phyloP scores from a whole-genome alignment of 305 asterid genomes.

The Fraxinus baroniana region DNA sequence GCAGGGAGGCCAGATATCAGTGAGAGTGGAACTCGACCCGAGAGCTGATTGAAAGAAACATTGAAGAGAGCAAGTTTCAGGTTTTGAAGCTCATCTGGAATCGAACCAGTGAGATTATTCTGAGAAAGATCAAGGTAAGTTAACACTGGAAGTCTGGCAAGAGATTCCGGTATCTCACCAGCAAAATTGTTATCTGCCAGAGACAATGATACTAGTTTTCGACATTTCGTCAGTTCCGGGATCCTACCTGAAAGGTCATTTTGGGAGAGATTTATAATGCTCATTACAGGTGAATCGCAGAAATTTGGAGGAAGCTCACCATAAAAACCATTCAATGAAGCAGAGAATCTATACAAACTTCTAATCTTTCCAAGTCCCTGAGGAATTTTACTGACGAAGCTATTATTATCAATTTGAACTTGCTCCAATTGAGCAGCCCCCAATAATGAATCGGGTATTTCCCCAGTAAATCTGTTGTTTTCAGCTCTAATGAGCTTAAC shows the following conservation, averaged over 20 bases:
- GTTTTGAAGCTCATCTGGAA: constrained; percentile 65
- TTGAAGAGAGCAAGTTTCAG: constrained; percentile 83
- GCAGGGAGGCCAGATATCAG: constrained; percentile 79
- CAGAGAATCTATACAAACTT: constrained; percentile 75
- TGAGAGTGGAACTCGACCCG: constrained; percentile 63
- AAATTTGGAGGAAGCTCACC: constrained; percentile 80
- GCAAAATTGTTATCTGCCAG: constrained; percentile 60
- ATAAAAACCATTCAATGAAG: constrained; percentile 56
- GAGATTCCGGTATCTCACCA: constrained; percentile 68
- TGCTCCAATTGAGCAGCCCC: constrained; percentile 62
- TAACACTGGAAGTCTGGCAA: constrained; percentile 67
- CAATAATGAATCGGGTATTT: constrained; percentile 39
- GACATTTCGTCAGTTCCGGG: constrained; percentile 65
- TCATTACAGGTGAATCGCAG: constrained; percentile 81
- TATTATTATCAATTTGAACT: constrained; percentile 84
- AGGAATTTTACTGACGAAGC: constrained; percentile 59
- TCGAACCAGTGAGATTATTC: constrained; percentile 68
- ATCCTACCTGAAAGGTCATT: constrained; percentile 58
- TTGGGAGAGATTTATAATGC: constrained; percentile 71
- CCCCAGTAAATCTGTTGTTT: constrained; percentile 44
- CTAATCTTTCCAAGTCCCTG: constrained; percentile 57
- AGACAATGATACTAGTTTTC: constrained; percentile 62
- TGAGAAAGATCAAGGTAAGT: constrained; percentile 82
- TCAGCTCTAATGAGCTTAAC: constrained; percentile 47
- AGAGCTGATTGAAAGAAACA: constrained; percentile 64